Conservation (phyloP, 352 stramenopile genomes). For the Pythium vanterpoolii region DNA sequence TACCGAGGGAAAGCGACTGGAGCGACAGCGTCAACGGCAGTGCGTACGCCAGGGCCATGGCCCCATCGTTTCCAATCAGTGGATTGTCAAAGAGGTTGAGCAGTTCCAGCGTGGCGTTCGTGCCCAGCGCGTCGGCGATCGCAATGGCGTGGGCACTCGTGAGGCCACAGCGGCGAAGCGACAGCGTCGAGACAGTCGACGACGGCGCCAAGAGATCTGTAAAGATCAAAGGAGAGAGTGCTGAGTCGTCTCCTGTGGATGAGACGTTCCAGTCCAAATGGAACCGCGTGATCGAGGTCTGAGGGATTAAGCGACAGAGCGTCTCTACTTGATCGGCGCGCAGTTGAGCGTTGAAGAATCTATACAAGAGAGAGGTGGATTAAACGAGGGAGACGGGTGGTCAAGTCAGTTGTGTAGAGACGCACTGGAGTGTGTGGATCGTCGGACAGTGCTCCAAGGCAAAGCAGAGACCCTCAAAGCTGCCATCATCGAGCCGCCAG, state of each 20-base stretch:
- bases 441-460: conserved; percentile 38
- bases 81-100: conserved; percentile 75
- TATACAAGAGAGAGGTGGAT: conserved; percentile 12
- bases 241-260: background rate
- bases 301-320: conserved; percentile 47
- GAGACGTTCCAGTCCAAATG: conserved; percentile 68
- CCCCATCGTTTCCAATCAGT: conserved; percentile 44
- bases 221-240: conserved; percentile 16
- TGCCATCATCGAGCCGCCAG: conserved; percentile 65
- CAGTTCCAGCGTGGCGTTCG: conserved; percentile 48
- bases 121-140: conserved; percentile 36
- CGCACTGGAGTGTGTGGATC: conserved; percentile 57
- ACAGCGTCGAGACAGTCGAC: conserved; percentile 52
- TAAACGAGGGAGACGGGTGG: background rate
- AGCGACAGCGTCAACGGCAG: conserved; percentile 55
- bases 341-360: conserved; percentile 65
- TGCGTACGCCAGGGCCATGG: conserved; percentile 47
- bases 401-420: no score
- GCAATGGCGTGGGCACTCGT: conserved; percentile 28
- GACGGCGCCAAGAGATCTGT: conserved; percentile 33
- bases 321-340: conserved; percentile 42
- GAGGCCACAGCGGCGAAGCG: conserved; percentile 64
- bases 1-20: conserved; percentile 62
- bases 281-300: conserved; percentile 47
- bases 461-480: conserved; percentile 51